phyloP scores from a whole-genome alignment of 2,329 filamentous ascomycete species.

The Tolypocladium paradoxum region DNA sequence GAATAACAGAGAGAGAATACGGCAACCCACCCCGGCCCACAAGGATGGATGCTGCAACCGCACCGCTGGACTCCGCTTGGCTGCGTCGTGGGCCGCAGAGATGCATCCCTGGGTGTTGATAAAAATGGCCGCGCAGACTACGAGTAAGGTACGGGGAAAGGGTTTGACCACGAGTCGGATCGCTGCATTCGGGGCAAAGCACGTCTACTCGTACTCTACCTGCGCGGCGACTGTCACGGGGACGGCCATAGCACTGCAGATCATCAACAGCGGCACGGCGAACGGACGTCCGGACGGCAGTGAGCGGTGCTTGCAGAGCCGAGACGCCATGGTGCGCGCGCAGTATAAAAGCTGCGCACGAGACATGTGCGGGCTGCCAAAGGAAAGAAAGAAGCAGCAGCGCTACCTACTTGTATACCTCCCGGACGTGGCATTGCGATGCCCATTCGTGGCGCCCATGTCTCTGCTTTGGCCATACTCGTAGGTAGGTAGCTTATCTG shows the following conservation, averaged over 20 bases:
- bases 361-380: neutral
- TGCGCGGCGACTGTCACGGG: neutral
- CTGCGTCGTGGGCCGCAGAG: neutral
- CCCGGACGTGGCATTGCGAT: neutral
- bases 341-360: neutral
- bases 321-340: neutral
- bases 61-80: neutral
- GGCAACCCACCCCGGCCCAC: neutral
- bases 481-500: too few species aligned
- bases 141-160: neutral
- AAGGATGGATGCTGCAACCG: neutral
- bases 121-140: neutral
- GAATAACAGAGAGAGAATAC: neutral
- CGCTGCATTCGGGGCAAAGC: neutral
- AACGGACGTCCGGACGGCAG: neutral
- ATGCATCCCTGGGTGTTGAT: neutral
- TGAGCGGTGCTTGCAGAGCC: neutral
- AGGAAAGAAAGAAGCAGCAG: neutral
- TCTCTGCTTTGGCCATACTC: too few species aligned
- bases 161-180: neutral
- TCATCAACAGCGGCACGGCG: neutral
- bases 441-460: neutral
- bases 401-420: too few species aligned
- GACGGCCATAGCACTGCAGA: neutral
- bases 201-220: neutral